Base-by-base conservation (phyloP, 2,329 filamentous ascomycete genomes). In the Cadophora malorum region DNA sequence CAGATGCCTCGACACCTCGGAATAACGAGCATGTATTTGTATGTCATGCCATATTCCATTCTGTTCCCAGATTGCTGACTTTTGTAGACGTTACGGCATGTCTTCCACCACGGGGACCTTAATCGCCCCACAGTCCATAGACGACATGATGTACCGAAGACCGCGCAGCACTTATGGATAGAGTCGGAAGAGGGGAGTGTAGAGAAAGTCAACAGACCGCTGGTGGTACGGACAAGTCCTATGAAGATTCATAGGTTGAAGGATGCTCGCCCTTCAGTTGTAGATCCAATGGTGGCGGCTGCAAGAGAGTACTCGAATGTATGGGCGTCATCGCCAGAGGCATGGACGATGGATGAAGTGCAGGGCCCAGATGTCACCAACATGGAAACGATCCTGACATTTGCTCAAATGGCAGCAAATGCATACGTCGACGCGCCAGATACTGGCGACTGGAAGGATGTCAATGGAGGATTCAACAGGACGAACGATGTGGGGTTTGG, bases 101-200 rank as follows among this genome's bases (percentile, higher is more conserved):
- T 98, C 76, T 96, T 93, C 80, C 94, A 97, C 78, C 94, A 97
- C 81, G 95, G 95, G 67, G 91, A 93, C 50, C 87, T 95, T 79
- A 82, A 86, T 73, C 88, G 97, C 73, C 94, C 94, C 2, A 80
- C 85, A 5, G 86, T 97, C 19, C 93, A 97, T 79, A 86, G 90
- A 67, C 90, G 88, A 74, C 84, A 91, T 69, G 93, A 98, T 78
- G 83, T 97, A 38, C 70, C 78, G 10, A 82, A 88, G 55, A 85
- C 71, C 12, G 69, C 67, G 23, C 71, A 89, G 19, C 80, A 84
- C 41, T 81, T 95, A 56, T 91, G 86, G 81, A 82, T 91, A 66
- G 83, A 86, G 12, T 84, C 85, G 63, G 88, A 90, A 64, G 88
- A 88, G 65, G 84, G 83, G 23, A 81, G 83, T 79, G 79, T 81